Percentiles rank a stretch among this genome's conserved stretches.
These are phyloP conservation scores for Quercus lobata DNA, from an alignment of 331 rosid genomes.

Conservation along the genomic window DNA sequence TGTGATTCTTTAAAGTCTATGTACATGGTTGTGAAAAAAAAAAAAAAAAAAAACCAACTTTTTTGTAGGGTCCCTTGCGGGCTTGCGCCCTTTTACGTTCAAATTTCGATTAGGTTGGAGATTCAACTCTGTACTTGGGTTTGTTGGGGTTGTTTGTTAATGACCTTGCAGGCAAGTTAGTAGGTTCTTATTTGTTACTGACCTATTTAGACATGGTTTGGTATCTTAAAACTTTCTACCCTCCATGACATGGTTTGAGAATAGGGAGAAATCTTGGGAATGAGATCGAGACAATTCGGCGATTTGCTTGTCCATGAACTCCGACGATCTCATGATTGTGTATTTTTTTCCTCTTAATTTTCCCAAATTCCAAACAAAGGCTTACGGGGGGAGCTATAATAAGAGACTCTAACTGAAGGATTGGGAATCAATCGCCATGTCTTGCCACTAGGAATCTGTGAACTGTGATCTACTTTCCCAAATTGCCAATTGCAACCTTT, in stretches of 20 bases:
- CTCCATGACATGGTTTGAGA: slow-evolving; percentile 28
- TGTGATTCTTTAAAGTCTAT: too few relatives aligned
- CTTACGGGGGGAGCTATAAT: neutral
- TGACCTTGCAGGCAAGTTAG: slow-evolving; percentile 57
- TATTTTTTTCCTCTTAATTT: neutral
- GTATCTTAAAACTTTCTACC: slow-evolving; percentile 21
- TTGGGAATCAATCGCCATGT: neutral
- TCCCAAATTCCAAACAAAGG: neutral
- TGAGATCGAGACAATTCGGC: slow-evolving; percentile 31
- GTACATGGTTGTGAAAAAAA: too few relatives aligned
- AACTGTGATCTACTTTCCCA: too few relatives aligned
- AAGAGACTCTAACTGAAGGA: neutral
- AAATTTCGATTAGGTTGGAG: slow-evolving; percentile 63
- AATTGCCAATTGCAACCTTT: too few relatives aligned
- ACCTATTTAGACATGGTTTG: slow-evolving; percentile 5
- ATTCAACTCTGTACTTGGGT: slow-evolving; percentile 76
- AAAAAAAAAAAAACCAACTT: too few relatives aligned
- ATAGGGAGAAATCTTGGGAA: slow-evolving; percentile 25
- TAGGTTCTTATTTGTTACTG: slow-evolving; percentile 12
- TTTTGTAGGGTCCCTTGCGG: neutral
- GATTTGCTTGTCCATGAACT: slow-evolving; percentile 29
- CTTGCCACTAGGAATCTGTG: neutral
- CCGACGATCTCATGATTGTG: slow-evolving; percentile 15
- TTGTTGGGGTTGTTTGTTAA: slow-evolving; percentile 84
- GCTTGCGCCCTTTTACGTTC: slow-evolving; percentile 3